phyloP scores from a whole-genome alignment of 257 asterid species.

The Anisodus acutangulus region DNA sequence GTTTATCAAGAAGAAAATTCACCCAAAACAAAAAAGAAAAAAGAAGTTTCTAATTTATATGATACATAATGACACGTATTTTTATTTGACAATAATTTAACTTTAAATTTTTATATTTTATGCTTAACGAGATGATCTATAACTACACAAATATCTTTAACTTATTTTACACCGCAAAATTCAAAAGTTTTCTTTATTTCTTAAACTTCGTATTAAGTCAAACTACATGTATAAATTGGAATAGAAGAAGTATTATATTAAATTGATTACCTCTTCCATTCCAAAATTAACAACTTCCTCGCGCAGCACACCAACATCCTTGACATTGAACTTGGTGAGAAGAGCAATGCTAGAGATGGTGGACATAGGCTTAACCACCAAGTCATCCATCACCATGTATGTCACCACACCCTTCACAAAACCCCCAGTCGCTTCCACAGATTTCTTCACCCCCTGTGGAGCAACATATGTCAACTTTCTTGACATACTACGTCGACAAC shows the following conservation, averaged over 20 bases:
- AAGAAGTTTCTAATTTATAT: not conserved
- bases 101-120: no score
- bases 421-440: not conserved
- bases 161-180: no score
- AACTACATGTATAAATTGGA: no score
- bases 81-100: no score
- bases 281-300: not conserved
- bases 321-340: constrained; percentile 11
- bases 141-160: no score
- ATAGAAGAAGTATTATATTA: no score
- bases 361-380: constrained; percentile 16
- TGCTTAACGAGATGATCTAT: no score
- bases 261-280: not conserved
- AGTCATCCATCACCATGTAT: constrained; percentile 16
- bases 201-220: no score
- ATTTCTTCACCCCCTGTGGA: fast-evolving
- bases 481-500: fast-evolving
- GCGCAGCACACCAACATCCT: not conserved
- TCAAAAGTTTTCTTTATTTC: no score
- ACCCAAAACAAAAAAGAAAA: not conserved
- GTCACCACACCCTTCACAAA: constrained; percentile 14
- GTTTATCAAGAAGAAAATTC: not conserved
- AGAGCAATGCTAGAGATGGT: not conserved
- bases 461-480: fast-evolving
- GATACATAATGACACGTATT: no score